phyloP scores from a whole-genome alignment of 2,329 filamentous ascomycete species.

The Colletotrichum cuscutae region DNA sequence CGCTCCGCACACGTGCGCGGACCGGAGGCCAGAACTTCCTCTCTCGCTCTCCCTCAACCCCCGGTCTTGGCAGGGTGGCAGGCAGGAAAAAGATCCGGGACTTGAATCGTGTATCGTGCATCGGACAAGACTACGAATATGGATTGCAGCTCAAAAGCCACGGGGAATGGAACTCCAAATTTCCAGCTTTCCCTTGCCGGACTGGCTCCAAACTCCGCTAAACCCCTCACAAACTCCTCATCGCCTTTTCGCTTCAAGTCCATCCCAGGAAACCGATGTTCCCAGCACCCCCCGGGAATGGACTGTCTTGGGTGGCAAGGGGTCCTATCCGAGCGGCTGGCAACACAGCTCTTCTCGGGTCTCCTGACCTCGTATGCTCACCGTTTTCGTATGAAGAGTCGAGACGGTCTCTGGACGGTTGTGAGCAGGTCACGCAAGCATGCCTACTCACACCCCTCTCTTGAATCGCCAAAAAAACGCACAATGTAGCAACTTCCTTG shows the following conservation, averaged over 20 bases:
- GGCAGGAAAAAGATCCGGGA: background rate
- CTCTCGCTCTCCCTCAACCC: background rate
- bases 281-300: background rate
- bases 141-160: too few species aligned
- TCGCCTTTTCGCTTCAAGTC: background rate
- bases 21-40: background rate
- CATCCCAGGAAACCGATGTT: background rate
- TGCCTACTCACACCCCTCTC: background rate
- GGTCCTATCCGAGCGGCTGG: background rate
- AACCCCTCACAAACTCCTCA: background rate
- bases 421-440: background rate
- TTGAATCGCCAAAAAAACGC: background rate
- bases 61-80: background rate
- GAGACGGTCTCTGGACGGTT: background rate
- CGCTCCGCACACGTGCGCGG: background rate
- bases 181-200: background rate
- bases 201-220: background rate
- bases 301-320: background rate
- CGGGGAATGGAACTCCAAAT: background rate
- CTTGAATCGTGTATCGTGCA: constrained; percentile 3
- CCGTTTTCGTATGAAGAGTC: constrained; percentile 5
- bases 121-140: background rate
- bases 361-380: constrained; percentile 11
- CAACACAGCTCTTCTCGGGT: background rate
- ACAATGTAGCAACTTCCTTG: background rate